Evolutionary conservation across 495 filamentous ascomycete genomes (phyloP).

Genomic region (Cryomyces minteri): DNA sequence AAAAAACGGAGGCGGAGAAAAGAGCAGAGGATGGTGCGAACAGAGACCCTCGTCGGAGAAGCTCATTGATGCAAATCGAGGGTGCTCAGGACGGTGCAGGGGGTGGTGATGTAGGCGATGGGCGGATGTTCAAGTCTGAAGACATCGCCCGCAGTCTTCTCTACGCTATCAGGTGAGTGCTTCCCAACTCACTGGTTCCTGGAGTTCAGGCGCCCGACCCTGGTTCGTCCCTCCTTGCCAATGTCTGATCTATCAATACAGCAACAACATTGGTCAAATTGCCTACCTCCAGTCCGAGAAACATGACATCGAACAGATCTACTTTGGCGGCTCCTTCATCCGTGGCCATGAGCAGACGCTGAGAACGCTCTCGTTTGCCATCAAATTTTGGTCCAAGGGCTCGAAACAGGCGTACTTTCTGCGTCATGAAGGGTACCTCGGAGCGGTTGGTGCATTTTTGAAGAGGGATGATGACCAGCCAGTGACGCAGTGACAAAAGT

Average conservation of each 20-base stretch:
- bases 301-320: constrained; percentile 77
- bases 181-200: neutral
- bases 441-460: constrained; percentile 89
- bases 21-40: constrained; percentile 62
- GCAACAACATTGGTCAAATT: constrained; percentile 98
- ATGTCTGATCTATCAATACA: constrained; percentile 10
- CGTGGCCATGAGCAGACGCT: constrained; percentile 93
- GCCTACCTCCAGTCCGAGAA: constrained; percentile 89
- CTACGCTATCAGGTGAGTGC: constrained; percentile 54
- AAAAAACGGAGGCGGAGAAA: constrained; percentile 58
- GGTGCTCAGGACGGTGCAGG: neutral
- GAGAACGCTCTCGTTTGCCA: constrained; percentile 88
- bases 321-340: constrained; percentile 95
- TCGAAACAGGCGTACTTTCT: constrained; percentile 90
- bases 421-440: constrained; percentile 88
- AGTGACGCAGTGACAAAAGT: too few species aligned
- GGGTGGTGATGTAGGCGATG: constrained; percentile 4
- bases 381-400: constrained; percentile 92
- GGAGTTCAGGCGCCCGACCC: neutral
- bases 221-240: neutral
- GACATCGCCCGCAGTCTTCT: constrained; percentile 56
- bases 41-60: constrained; percentile 30
- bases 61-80: neutral
- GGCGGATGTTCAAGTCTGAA: constrained; percentile 34
- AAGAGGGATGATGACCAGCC: constrained; percentile 20